Percentiles rank a stretch among this genome's conserved stretches.
These are phyloP conservation scores for Coemansia sp. DNA, from an alignment of 192 early-diverging fungal genomes.

Conservation along the genomic window DNA sequence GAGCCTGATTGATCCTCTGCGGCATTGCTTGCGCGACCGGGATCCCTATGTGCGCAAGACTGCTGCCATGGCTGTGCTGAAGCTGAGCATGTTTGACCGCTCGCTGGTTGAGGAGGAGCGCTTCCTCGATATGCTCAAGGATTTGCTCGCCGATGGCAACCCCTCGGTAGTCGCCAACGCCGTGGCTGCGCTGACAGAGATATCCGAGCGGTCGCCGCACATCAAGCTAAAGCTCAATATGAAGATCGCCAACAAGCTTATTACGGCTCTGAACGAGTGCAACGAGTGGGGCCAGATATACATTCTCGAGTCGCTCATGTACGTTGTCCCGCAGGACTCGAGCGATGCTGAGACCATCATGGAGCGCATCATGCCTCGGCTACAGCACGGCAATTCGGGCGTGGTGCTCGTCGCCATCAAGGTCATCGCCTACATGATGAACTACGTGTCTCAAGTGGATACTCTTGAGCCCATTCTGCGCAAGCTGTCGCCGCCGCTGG, in stretches of 20 bases:
- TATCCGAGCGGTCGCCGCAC: slow-evolving; percentile 82
- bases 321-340: slow-evolving; percentile 81
- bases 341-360: slow-evolving; percentile 88
- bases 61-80: slow-evolving; percentile 89
- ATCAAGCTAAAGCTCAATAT: slow-evolving; percentile 86
- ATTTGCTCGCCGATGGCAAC: slow-evolving; percentile 86
- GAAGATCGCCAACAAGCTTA: slow-evolving; percentile 84
- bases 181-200: slow-evolving; percentile 89
- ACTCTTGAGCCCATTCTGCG: slow-evolving; percentile 69
- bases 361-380: slow-evolving; percentile 83
- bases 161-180: slow-evolving; percentile 96
- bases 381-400: slow-evolving; percentile 94
- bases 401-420: slow-evolving; percentile 84
- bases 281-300: slow-evolving; percentile 98
- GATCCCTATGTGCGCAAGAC: slow-evolving; percentile 99
- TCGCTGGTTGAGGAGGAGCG: slow-evolving; percentile 81
- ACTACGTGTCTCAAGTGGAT: slow-evolving; percentile 84
- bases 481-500: slow-evolving; percentile 90
- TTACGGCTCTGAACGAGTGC: slow-evolving; percentile 92
- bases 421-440: slow-evolving; percentile 91
- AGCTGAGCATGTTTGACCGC: slow-evolving; percentile 88
- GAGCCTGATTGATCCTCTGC: slow-evolving; percentile 80
- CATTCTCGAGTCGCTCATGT: slow-evolving; percentile 90
- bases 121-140: slow-evolving; percentile 85
- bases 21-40: slow-evolving; percentile 74